These are phyloP conservation scores for Eudorina sp. DNA, from an alignment of 139 green algal genomes.

Conservation along the genomic window DNA sequence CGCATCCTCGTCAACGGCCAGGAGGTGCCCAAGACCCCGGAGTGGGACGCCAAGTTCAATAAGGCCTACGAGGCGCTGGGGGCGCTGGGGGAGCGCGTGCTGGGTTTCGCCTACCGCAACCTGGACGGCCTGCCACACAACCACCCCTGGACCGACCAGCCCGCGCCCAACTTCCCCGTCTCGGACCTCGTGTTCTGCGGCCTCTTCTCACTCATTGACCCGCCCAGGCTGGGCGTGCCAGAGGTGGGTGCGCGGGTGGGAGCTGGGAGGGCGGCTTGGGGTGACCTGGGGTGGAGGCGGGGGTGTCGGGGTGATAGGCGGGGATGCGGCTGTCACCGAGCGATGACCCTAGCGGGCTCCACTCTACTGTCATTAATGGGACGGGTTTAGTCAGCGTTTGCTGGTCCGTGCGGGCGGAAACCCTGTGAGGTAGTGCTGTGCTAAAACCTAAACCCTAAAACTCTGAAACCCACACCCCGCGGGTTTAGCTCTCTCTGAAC, in stretches of 20 bases:
- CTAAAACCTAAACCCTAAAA: too few relatives aligned
- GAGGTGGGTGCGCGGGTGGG: constrained; percentile 57
- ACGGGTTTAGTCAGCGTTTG: too few relatives aligned
- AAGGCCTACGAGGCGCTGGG: constrained; percentile 76
- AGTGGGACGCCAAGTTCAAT: constrained; percentile 63
- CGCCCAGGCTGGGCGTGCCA: constrained; percentile 78
- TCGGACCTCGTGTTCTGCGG: constrained; percentile 80
- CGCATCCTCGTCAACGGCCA: constrained; percentile 65
- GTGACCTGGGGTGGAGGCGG: too few relatives aligned
- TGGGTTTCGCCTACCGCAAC: constrained; percentile 79
- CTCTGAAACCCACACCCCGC: too few relatives aligned
- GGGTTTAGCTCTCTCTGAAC: too few relatives aligned
- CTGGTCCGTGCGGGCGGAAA: too few relatives aligned
- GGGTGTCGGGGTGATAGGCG: too few relatives aligned
- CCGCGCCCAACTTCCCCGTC: constrained; percentile 76
- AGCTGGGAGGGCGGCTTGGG: too few relatives aligned
- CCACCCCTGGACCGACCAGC: constrained; percentile 75
- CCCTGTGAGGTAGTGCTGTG: too few relatives aligned
- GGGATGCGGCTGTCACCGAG: too few relatives aligned
- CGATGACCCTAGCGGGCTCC: too few relatives aligned
- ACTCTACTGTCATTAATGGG: too few relatives aligned
- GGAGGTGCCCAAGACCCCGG: constrained; percentile 65
- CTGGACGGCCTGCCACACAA: constrained; percentile 60
- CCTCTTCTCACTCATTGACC: constrained; percentile 88
- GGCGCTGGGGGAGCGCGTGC: constrained; percentile 81